Conservation (phyloP, 2,329 filamentous ascomycete genomes). For the Plectosphaerella plurivora region DNA sequence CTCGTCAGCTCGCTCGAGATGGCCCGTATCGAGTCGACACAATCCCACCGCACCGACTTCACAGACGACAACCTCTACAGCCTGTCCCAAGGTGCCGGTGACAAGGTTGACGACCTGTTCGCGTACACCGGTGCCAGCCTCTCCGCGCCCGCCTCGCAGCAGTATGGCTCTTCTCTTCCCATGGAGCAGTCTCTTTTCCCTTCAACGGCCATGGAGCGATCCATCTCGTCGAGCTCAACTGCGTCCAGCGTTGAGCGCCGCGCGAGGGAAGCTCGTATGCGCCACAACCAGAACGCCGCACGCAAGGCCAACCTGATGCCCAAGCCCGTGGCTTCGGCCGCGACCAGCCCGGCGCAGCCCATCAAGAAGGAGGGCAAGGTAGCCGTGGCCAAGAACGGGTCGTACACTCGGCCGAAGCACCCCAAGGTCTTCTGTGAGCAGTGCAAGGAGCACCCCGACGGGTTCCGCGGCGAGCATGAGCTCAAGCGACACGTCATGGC, state of each 20-base stretch:
- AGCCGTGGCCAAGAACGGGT: slow-evolving; percentile 32
- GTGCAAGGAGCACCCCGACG: slow-evolving; percentile 69
- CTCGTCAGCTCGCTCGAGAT: slow-evolving; percentile 26
- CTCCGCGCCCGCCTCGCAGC: slow-evolving; percentile 16
- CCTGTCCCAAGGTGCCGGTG: slow-evolving; percentile 10
- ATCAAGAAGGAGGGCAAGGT: slow-evolving; percentile 37
- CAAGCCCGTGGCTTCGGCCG: slow-evolving; percentile 31
- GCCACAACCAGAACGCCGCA: slow-evolving; percentile 38
- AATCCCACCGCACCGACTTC: slow-evolving; percentile 23
- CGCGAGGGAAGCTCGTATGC: slow-evolving; percentile 41
- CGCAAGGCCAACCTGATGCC: slow-evolving; percentile 34
- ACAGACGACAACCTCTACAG: slow-evolving; percentile 16
- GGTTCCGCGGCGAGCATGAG: slow-evolving; percentile 85
- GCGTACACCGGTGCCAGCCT: slow-evolving; percentile 32
- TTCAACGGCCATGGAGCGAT: slow-evolving; percentile 41
- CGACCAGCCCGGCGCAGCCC: slow-evolving; percentile 14
- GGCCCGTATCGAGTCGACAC: slow-evolving; percentile 30
- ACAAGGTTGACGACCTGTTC: slow-evolving; percentile 30
- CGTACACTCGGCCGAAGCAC: slow-evolving; percentile 60
- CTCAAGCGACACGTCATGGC: slow-evolving; percentile 61
- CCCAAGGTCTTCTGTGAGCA: slow-evolving; percentile 66
- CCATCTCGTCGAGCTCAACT: slow-evolving; percentile 40
- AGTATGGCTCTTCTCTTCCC: slow-evolving; percentile 22
- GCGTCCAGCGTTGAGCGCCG: slow-evolving; percentile 39
- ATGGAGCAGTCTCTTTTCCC: slow-evolving; percentile 21